Evolutionary conservation across 108 stramenopile genomes (phyloP).

Genomic region (Parmales sp.): DNA sequence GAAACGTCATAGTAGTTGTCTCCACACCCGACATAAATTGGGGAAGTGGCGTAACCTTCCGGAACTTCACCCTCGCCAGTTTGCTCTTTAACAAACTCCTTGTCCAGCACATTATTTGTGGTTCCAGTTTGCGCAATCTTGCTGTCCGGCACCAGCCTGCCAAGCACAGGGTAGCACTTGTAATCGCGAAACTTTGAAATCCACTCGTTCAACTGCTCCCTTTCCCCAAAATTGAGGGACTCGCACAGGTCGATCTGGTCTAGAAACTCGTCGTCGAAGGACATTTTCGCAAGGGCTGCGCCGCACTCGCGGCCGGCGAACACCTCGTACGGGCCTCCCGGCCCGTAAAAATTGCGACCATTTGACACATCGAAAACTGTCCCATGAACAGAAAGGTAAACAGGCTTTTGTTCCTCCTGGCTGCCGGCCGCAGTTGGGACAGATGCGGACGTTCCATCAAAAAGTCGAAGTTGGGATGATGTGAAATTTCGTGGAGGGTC

Average conservation of each 20-base stretch:
- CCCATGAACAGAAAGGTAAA: constrained; percentile 78
- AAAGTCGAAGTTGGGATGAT: constrained; percentile 45
- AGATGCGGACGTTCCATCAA: constrained; percentile 53
- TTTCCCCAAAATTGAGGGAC: constrained; percentile 68
- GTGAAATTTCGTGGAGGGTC: constrained; percentile 79
- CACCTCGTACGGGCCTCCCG: constrained; percentile 73
- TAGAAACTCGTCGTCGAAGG: constrained; percentile 70
- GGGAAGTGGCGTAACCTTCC: constrained; percentile 55
- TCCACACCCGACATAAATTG: constrained; percentile 71
- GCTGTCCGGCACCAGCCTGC: constrained; percentile 59
- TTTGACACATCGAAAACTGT: constrained; percentile 86
- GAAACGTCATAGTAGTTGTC: constrained; percentile 85
- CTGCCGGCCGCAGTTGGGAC: constrained; percentile 6
- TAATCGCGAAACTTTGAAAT: constrained; percentile 82
- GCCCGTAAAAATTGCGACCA: constrained; percentile 83
- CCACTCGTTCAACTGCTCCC: constrained; percentile 72
- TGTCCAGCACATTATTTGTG: not conserved
- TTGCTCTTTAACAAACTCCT: constrained; percentile 25
- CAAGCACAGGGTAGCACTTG: constrained; percentile 72
- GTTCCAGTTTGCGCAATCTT: constrained; percentile 20
- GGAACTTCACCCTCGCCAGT: constrained; percentile 32
- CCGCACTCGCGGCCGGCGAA: constrained; percentile 95
- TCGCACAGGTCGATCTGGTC: constrained; percentile 60
- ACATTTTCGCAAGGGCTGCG: constrained; percentile 82
- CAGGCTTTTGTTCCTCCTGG: constrained; percentile 57